Conservation (phyloP, 352 stramenopile species). For the Phytophthora uliginosa region DNA sequence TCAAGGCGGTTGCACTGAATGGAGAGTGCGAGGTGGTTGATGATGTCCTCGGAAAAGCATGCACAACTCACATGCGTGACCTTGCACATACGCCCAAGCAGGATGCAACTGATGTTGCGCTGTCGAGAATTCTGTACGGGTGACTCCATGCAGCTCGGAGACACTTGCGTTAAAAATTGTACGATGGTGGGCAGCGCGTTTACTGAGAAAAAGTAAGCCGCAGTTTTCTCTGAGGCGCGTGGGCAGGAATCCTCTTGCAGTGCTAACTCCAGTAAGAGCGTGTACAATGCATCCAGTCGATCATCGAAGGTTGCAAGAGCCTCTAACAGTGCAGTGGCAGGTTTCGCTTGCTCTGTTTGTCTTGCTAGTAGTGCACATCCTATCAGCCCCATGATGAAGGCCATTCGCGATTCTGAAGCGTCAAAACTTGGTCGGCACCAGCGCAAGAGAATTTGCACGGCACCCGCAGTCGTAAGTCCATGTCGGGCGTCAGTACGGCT, state of each 20-base stretch:
- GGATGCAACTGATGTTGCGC: constrained; percentile 80
- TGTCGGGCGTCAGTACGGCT: constrained; percentile 58
- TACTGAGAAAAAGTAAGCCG: constrained; percentile 49
- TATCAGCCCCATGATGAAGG: constrained; percentile 64
- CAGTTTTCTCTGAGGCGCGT: constrained; percentile 38
- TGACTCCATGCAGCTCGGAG: constrained; percentile 65
- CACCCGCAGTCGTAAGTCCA: constrained; percentile 72
- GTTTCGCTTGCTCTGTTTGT: constrained; percentile 39
- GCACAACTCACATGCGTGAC: constrained; percentile 40
- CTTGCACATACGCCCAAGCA: constrained; percentile 65
- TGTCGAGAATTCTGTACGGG: constrained; percentile 56
- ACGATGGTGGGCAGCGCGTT: constrained; percentile 61
- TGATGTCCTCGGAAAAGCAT: constrained; percentile 67
- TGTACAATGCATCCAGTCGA: constrained; percentile 58
- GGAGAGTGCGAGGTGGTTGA: constrained; percentile 76
- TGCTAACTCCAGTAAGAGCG: constrained; percentile 56
- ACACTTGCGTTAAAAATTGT: constrained; percentile 60
- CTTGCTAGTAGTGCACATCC: constrained; percentile 58
- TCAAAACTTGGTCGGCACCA: constrained; percentile 47
- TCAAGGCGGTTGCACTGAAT: constrained; percentile 82
- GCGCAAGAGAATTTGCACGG: constrained; percentile 53
- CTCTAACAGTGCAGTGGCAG: constrained; percentile 33
- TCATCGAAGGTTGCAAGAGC: constrained; percentile 41
- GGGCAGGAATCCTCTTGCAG: constrained; percentile 27
- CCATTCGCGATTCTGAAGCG: constrained; percentile 38